Percentiles rank a stretch among this genome's conserved stretches.
These are phyloP conservation scores for Oryza australiensis DNA, from an alignment of 176 grass and related monocot species.

Conservation along the genomic window DNA sequence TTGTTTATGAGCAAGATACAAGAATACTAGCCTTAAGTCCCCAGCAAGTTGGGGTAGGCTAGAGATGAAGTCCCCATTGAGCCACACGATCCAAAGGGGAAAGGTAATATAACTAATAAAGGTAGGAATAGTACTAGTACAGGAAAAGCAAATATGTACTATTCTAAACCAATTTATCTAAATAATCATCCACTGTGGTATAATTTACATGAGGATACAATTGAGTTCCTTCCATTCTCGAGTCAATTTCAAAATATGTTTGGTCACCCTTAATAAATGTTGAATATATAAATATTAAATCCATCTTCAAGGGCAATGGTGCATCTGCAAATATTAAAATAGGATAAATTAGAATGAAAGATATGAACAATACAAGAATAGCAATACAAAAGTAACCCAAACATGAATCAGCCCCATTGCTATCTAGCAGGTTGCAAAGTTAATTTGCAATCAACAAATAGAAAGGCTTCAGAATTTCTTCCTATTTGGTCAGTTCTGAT, in stretches of 20 bases:
- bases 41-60: background rate
- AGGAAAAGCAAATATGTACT: background rate
- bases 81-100: background rate
- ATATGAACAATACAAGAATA: background rate
- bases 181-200: conserved; percentile 61
- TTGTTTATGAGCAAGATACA: conserved; percentile 33
- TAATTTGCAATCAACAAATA: background rate
- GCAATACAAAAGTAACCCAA: background rate
- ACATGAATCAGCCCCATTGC: background rate
- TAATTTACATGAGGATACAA: conserved; percentile 77
- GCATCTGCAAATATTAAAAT: conserved; percentile 58
- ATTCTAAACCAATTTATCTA: conserved; percentile 63
- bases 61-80: background rate
- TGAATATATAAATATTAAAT: conserved; percentile 90
- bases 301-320: conserved; percentile 66
- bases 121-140: background rate
- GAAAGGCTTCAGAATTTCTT: conserved; percentile 21
- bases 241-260: conserved; percentile 72
- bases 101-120: background rate
- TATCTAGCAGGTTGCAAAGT: background rate
- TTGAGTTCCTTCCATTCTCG: conserved; percentile 54
- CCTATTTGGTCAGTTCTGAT: background rate
- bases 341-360: conserved; percentile 15
- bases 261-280: conserved; percentile 86
- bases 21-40: background rate